Percentiles rank a stretch among this genome's conserved stretches.
These are phyloP conservation scores for Tolypocladium sp. DNA, from an alignment of 2,329 filamentous ascomycete species.

Conservation along the genomic window DNA sequence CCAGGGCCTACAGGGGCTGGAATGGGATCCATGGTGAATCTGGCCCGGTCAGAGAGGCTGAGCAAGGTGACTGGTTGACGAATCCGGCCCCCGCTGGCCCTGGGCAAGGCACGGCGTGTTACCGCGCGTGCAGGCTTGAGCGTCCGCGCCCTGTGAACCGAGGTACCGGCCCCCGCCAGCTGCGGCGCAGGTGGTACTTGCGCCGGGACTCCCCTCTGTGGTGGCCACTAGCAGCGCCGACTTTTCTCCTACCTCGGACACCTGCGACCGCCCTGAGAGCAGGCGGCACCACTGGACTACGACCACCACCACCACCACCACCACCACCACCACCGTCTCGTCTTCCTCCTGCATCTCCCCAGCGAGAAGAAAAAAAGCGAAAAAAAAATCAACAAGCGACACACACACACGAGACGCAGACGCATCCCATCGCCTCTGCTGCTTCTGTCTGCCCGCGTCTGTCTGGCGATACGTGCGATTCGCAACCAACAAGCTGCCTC, in stretches of 20 bases:
- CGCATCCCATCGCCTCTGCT: not conserved
- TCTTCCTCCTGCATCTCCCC: slow-evolving; percentile 1
- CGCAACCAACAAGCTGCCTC: not conserved
- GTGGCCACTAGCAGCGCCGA: not conserved
- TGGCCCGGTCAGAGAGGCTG: not conserved
- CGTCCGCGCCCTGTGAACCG: not conserved
- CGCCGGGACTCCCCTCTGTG: not conserved
- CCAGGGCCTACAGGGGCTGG: not conserved
- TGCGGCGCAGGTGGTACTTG: not conserved
- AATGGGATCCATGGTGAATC: not conserved
- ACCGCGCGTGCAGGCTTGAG: not conserved
- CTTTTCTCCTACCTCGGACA: not conserved
- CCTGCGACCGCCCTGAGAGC: not conserved
- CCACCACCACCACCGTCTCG: not conserved
- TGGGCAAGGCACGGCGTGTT: not conserved
- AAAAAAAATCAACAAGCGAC: not conserved
- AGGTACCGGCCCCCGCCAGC: not conserved
- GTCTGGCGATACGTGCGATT: not conserved
- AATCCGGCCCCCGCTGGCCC: not conserved
- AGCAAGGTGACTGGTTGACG: not conserved
- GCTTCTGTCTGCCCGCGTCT: not conserved
- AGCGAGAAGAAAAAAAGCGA: not conserved
- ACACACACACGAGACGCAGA: not conserved
- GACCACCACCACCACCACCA: not conserved
- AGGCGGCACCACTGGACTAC: not conserved